Percentiles rank a stretch among this genome's conserved stretches.
Evolutionary conservation across 495 filamentous ascomycete genomes (phyloP).

Genomic region (Podospora anserina): DNA sequence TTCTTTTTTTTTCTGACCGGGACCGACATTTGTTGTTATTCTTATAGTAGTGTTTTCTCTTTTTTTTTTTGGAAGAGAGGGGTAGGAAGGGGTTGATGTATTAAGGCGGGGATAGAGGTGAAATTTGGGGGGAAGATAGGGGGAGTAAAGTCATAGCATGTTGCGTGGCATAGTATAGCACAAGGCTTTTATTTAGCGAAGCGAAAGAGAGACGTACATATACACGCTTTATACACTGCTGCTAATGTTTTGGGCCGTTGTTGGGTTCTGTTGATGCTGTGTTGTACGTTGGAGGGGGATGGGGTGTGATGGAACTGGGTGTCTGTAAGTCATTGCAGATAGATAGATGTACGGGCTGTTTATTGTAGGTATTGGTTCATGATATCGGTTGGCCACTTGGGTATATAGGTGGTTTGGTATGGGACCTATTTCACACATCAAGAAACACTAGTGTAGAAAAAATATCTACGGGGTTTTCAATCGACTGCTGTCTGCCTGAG

Average conservation of each 20-base stretch:
- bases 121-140: not conserved
- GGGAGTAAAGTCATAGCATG: not conserved
- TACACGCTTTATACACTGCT: not conserved
- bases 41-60: not conserved
- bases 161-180: not conserved
- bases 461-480: too few species aligned
- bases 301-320: too few species aligned
- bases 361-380: too few species aligned
- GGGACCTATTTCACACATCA: too few species aligned
- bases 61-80: not conserved
- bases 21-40: not conserved
- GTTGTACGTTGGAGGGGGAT: not conserved
- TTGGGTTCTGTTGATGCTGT: not conserved
- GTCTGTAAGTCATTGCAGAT: too few species aligned
- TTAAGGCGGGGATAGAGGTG: not conserved
- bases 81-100: not conserved
- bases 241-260: not conserved
- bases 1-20: conserved; percentile 8
- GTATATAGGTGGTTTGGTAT: too few species aligned
- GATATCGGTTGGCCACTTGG: too few species aligned
- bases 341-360: too few species aligned
- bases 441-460: too few species aligned
- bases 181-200: not conserved
- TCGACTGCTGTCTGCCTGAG: too few species aligned
- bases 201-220: not conserved